A percentile compares a stretch with the other conserved stretches of the same genome.
These are phyloP conservation scores for Recurvomyces mirabilis DNA, from an alignment of 495 filamentous ascomycete species.

Conservation along the genomic window DNA sequence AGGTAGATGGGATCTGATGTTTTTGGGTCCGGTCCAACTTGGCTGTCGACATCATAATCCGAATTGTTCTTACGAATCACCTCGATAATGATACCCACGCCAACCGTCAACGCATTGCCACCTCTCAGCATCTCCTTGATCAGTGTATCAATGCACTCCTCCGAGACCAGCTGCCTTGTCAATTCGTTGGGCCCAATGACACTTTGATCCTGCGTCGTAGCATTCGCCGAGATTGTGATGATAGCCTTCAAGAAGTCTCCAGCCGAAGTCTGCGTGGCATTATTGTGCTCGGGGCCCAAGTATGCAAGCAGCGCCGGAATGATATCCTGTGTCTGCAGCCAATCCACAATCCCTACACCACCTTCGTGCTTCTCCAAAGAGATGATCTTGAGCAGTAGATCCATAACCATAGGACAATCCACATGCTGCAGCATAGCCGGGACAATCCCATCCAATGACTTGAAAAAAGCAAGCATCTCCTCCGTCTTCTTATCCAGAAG, in stretches of 20 bases:
- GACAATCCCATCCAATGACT: conserved; percentile 68
- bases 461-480: conserved; percentile 85
- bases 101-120: conserved; percentile 89
- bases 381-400: conserved; percentile 92
- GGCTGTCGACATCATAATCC: conserved; percentile 89
- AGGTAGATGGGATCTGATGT: conserved; percentile 96
- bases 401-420: conserved; percentile 98
- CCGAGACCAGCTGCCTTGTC: conserved; percentile 90
- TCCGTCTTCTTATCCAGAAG: conserved; percentile 94
- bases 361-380: conserved; percentile 88
- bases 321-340: conserved; percentile 84
- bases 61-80: conserved; percentile 99
- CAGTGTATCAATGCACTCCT: conserved; percentile 65
- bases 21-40: conserved; percentile 59
- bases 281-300: conserved; percentile 66
- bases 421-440: conserved; percentile 83
- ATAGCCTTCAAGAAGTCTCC: conserved; percentile 98
- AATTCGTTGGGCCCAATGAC: conserved; percentile 97
- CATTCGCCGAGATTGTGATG: conserved; percentile 97
- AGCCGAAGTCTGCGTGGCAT: conserved; percentile 87
- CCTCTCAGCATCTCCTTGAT: conserved; percentile 86
- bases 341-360: conserved; percentile 93
- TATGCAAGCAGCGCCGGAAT: conserved; percentile 82
- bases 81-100: conserved; percentile 95
- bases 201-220: conserved; percentile 91